Evolutionary conservation across 495 filamentous ascomycete species (phyloP), one percentile per base, ranked within the genome.

Genomic region (Ascobolus immersus): DNA sequence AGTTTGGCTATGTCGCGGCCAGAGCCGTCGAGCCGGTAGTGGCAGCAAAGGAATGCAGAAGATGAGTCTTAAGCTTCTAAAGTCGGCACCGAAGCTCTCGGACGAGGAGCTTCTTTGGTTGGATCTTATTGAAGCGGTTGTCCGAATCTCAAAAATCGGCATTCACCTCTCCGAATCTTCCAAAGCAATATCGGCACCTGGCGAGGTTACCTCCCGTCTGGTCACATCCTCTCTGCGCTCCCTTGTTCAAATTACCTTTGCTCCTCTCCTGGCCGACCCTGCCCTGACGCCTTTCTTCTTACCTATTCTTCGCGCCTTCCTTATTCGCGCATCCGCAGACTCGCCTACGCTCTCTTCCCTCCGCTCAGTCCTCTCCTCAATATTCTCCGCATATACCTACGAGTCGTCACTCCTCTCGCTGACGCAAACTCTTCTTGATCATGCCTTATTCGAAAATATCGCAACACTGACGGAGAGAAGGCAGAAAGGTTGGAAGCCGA

Each of bases 381-480:
- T 96, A 28, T 96, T 96, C 52, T 71, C 84, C 2, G 82, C 89
- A 0, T 94, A 96, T 45, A 69, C 79, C 0, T 92, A 92, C 49
- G 89, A 94, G 50, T 72, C 77, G 44, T 77, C 74, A 3, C 73
- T 96, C 9, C 61, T 94, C 13, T 60, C 65, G 2, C 67, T 96
- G 10, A 77, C 89, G 8, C 84, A 81, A 51, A 64, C 68, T 12
- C 66, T 96, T 39, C 58, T 96, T 1, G 82, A 92, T 37, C 73
- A 81, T 40, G 79, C 90, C 45, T 61, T 92, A 12, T 96, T 92
- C 43, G 66, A 75, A 10, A 73, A 77, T 41, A 81, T 93, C 25
- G 62, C 68, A 23, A 65, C 77, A 37, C 72, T 76, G 9, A 64
- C 73, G 9, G 59, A 62, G 11, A 64, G 82, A 7, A 64, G 84